Base-by-base conservation (phyloP, 2,329 filamentous ascomycete genomes). In the Xylaria sp. region DNA sequence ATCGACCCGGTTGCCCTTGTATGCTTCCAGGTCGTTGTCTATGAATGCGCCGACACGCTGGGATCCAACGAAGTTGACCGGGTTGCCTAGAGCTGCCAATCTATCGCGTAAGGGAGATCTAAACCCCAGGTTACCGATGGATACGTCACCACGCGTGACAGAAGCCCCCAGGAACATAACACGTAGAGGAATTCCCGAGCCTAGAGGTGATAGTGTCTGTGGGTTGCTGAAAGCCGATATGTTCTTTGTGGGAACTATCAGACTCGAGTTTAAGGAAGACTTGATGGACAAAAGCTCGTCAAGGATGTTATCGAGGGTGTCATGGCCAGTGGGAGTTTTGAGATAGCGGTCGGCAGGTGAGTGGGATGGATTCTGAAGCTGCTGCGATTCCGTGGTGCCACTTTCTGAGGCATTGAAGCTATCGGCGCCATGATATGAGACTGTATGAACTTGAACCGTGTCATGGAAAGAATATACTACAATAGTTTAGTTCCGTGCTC, bases 1-100 rank as follows among this genome's bases (percentile, higher is more conserved):
- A 67, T 76, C 74, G 61, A 79, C 71, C 39, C 71, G 71, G 31
- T 69, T 70, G 15, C 77, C 77, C 8, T 64, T 62, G 54, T 73
- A 76, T 1, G 74, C 77, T 67, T 79, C 76, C 13, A 76, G 60
- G 23, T 76, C 72, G 68, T 78, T 77, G 61, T 78, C 73, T 5
- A 41, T 56, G 68, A 79, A 76, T 5, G 72, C 62, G 12, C 78
- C 78, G 15, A 69, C 52, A 5, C 72, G 67, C n/a, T 71, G 66
- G 23, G 76, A 76, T 10, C 78, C 78, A 15, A 79, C 75, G 70
- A 78, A 73, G 54, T 75, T 74, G n/a, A 77, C 71, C 15, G 64
- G 55, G 43, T 73, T 75, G 8, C 75, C 75, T 23, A 66, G n/a
- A 6, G 58, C 64, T 8, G 63, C 62, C 4, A 81, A 68, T 54